A percentile compares a stretch with the other conserved stretches of the same genome.
phyloP scores from a whole-genome alignment of 371 early-diverging fungal species.

The Zychaea mexicana region DNA sequence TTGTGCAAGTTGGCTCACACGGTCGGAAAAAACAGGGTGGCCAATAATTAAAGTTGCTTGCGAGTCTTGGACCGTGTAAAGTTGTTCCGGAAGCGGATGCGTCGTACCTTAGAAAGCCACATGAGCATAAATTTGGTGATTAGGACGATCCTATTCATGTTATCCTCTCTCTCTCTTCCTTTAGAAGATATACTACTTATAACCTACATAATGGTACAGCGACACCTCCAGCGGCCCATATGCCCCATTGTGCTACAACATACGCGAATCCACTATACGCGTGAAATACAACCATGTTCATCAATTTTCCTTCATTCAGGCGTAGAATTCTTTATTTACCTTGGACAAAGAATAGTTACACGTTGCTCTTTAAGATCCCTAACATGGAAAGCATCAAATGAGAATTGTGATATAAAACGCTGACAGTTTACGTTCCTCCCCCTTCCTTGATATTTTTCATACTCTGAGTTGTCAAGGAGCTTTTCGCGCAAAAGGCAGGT shows the following conservation, averaged over 20 bases:
- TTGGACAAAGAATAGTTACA: slow-evolving; percentile 76
- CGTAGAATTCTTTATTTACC: slow-evolving; percentile 27
- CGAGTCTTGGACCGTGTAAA: slow-evolving; percentile 64
- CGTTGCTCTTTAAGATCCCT: slow-evolving; percentile 57
- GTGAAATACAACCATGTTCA: not conserved
- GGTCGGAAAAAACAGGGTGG: slow-evolving; percentile 42
- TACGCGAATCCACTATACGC: slow-evolving; percentile 62
- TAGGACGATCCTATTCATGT: too few relatives aligned
- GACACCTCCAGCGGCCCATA: slow-evolving; percentile 79
- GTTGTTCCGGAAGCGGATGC: slow-evolving; percentile 69
- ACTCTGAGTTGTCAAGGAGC: slow-evolving; percentile 33
- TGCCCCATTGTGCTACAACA: slow-evolving; percentile 72
- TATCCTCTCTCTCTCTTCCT: not conserved
- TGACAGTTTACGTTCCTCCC: not conserved
- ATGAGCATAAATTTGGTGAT: not conserved
- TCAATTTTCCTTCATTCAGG: not conserved
- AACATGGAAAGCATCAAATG: not conserved
- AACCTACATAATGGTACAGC: slow-evolving; percentile 76
- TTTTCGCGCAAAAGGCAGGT: slow-evolving; percentile 20
- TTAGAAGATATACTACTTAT: not conserved
- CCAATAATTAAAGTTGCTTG: slow-evolving; percentile 48
- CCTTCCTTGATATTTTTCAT: not conserved
- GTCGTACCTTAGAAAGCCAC: slow-evolving; percentile 40
- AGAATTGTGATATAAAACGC: not conserved
- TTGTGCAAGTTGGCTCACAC: slow-evolving; percentile 22